These are phyloP conservation scores for Colletotrichum cordylinicola DNA, from an alignment of 2,329 filamentous ascomycete species.

Conservation along the genomic window DNA sequence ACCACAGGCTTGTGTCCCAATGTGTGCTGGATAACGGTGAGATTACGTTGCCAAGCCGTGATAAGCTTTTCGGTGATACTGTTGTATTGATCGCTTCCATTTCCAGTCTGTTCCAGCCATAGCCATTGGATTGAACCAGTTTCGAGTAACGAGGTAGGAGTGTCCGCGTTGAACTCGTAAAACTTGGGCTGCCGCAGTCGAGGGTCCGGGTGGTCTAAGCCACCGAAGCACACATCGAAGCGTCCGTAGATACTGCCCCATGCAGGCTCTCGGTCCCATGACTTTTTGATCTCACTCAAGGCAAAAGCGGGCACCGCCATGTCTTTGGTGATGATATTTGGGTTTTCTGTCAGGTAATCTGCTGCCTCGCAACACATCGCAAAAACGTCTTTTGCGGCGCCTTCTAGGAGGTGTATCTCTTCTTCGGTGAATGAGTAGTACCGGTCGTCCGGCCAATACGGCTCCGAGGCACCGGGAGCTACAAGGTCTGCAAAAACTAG, in stretches of 20 bases:
- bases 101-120: neutral
- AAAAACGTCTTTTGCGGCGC: neutral
- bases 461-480: neutral
- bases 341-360: neutral
- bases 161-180: conserved; percentile 10
- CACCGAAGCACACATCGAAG: conserved; percentile 4
- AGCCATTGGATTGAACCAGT: neutral
- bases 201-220: neutral
- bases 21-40: neutral
- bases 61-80: neutral
- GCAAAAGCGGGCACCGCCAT: neutral
- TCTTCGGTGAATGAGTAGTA: neutral
- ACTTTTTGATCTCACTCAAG: neutral
- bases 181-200: neutral
- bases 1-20: neutral
- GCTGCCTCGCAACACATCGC: conserved; percentile 4
- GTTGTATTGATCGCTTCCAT: neutral
- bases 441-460: neutral
- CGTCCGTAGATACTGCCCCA: conserved; percentile 8
- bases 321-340: neutral
- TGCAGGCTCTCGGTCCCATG: neutral
- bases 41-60: neutral
- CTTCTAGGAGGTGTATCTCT: neutral
- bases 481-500: neutral
- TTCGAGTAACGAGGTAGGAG: neutral